Evolutionary conservation across 176 grass and related monocot species (phyloP), one percentile per base, ranked within the genome.

Genomic region (Alloteropsis semialata): DNA sequence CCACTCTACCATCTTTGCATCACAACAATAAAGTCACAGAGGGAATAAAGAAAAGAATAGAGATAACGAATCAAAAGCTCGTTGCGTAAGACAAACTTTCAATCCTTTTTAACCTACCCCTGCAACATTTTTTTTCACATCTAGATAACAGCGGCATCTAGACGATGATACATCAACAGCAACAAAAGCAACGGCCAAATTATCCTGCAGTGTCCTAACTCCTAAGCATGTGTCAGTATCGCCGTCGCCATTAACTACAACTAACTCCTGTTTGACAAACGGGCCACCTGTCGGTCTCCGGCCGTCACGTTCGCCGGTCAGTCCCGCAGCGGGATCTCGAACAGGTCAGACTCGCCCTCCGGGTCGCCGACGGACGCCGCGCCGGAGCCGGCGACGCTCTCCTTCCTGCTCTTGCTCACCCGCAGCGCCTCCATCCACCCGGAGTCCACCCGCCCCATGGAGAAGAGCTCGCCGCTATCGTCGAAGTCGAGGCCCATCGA

Each of bases 401-500:
- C 90, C 74, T 73, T 90, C 86, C 82, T 82, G 85, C 82, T 74
- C 39, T 85, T 90, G 89, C 84, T 86, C 37, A 22, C 51, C 81
- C 68, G 82, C 8, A 53, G 50, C 3, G 69, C 32, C 3, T 96
- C 88, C 10, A 85, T 77, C 92, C 92, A 98, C 11, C 82, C 78
- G 14, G 88, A 89, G 87, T 97, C 92, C 2, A 92, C 90, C 29
- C 91, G 74, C 9, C 91, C 97, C 85, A 99, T 85, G 42, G 97
- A 99, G 94, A 99, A 99, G 2, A 99, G 91, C 30, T 99, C 97
- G 6, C 87, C 93, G 84, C 97, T 99, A 61, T 96, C 91, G 76
- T 99, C 93, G 75, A 79, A 93, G 57, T 89, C 83, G 10, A 92
- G 65, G 2, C 44, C 82, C 18, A 74, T 29, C 0, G 84, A 65